Base-by-base conservation (phyloP, 1,284 basidiomycete genomes). In the Irpex lacteus region DNA sequence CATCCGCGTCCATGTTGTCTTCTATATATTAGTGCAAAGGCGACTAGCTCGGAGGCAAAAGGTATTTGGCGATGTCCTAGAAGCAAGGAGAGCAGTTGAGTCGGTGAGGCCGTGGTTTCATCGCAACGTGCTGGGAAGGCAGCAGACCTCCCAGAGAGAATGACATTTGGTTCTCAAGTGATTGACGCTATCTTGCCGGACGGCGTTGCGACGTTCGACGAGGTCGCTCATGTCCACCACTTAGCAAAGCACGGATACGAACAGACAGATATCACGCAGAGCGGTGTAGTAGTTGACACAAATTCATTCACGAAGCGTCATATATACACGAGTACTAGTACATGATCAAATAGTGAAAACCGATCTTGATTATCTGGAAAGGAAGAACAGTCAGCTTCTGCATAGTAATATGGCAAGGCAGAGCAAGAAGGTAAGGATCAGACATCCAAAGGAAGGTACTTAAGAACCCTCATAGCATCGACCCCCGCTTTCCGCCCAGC, bases 401-500 rank as follows among this genome's bases (percentile, higher is more conserved):
- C 18, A 19, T 18, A 21, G 50, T 11, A 19, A 21, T 18, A 8
- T 13, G 18, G 7, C 11, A 18, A 56, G 34, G 21, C 34, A 56
- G 8, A 32, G 34, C 21, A 21, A 26, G 54, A 34, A 50, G 26
- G 57, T 53, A 68, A 65, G 61, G 66, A 63, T 75, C 73, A 75
- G 73, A 75, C 73, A 75, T 75, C 73, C 73, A 73, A 74, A 70
- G 73, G 73, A 75, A 74, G 73, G 73, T 71, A 67, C 68, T 70
- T 71, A 57, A 18, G 34, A 60, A 66, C 73, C 70, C 73, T 67
- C 73, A 75, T 70, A 68, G 67, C 66, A 67, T 73, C 73, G 66
- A 73, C 73, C 73, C 70, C 72, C 73, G 67, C 70, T 60, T 75
- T 56, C 63, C 73, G 68, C 68, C 78, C 85, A 90, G 87, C 88